phyloP scores from a whole-genome alignment of 139 green algal genomes.

The Chlamydomonas sphaeroides region DNA sequence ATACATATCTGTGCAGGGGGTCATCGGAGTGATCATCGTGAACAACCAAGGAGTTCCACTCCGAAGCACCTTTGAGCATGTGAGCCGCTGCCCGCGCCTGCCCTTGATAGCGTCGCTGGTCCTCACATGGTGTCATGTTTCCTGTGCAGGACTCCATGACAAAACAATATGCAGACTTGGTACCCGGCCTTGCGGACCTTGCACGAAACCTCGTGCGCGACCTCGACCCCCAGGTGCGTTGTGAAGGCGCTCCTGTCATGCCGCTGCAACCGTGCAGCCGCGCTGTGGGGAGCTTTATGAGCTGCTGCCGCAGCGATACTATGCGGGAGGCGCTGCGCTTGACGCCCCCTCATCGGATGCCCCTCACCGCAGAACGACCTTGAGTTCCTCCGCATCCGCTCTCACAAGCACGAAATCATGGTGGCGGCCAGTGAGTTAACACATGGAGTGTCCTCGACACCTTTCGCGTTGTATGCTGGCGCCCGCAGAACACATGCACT shows the following conservation, averaged over 20 bases:
- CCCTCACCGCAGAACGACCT: constrained; percentile 83
- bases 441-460: no score
- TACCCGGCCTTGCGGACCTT: constrained; percentile 74
- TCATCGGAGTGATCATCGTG: constrained; percentile 52
- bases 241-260: no score
- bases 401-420: constrained; percentile 82
- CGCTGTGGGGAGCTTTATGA: no score
- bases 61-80: constrained; percentile 61
- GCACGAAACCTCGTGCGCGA: constrained; percentile 79
- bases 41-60: constrained; percentile 45
- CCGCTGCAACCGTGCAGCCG: no score
- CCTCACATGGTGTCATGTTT: not conserved
- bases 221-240: constrained; percentile 75
- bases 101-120: not conserved
- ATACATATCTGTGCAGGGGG: constrained; percentile 39
- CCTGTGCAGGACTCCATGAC: constrained; percentile 66
- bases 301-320: no score
- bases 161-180: constrained; percentile 72
- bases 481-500: no score
- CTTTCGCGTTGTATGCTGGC: no score
- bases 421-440: constrained; percentile 65
- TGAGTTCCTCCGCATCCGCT: constrained; percentile 81
- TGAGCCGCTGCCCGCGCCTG: not conserved
- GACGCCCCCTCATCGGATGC: no score
- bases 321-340: no score